Evolutionary conservation across 768 basidiomycete genomes (phyloP), one percentile per base, ranked within the genome.

Genomic region (Cystobasidiopsis lactophilus): DNA sequence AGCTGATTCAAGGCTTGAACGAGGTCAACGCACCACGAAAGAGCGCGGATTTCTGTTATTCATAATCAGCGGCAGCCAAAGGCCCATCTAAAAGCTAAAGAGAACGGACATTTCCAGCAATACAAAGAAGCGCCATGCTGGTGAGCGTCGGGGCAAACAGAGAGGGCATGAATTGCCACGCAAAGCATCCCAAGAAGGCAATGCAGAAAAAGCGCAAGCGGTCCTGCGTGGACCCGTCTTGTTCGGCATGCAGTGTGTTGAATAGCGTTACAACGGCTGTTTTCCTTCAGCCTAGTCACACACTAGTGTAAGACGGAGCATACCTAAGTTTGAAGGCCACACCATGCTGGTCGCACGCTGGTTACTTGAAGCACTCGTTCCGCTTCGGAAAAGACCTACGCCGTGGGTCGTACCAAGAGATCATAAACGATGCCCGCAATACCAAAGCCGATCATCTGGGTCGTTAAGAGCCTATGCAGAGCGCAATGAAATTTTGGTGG

Each of bases 361-460:
- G n/a, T n/a, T n/a, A n/a, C n/a, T n/a, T n/a, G n/a, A n/a, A n/a
- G n/a, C n/a, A n/a, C n/a, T n/a, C n/a, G n/a, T n/a, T n/a, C n/a
- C n/a, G n/a, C n/a, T n/a, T n/a, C 51, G 0, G 62, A 61, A 59
- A 59, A 63, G 23, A 63, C 50, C 60, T 60, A 62, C 5, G 50
- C 52, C 1, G 57, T 60, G 3, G 62, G 60, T 14, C 57, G 51
- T 1, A 62, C 60, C 7, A 59, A 47, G 40, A 37, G 46, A n/a
- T 57, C 50, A 27, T 63, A 63, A 1, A 64, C 59, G 5, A 66
- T 19, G 0, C 63, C 64, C 11, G 54, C 47, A 7, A 66, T 45
- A 0, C 64, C 64, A 30, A 65, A 66, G 0, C 65, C 65, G 38
- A 66, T 64, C 2, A 66, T 43, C 44, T 66, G 65, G 0, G 65